Conservation (phyloP, 2,329 filamentous ascomycete genomes). For the Nectriaceae sp. region DNA sequence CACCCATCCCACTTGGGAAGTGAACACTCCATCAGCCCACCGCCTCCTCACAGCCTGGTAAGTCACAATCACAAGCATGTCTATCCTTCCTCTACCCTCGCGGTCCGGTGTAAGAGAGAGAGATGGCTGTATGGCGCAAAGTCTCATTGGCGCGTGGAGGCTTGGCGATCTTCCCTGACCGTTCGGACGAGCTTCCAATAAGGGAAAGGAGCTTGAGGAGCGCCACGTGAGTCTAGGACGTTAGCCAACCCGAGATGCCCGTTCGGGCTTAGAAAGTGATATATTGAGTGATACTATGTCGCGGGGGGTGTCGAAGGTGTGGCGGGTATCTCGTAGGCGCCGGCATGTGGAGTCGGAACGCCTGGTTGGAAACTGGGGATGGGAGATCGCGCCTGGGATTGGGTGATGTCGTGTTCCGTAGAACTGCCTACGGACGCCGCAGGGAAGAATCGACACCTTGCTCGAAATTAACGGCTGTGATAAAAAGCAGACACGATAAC, state of each 20-base stretch:
- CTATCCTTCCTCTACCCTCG: neutral
- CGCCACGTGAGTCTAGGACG: neutral
- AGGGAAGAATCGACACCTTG: too few species aligned
- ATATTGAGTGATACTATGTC: neutral
- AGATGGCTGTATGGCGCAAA: neutral
- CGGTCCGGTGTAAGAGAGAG: neutral
- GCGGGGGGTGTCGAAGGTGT: neutral
- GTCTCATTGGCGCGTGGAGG: neutral
- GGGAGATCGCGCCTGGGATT: neutral
- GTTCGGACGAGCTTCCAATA: conserved; percentile 26
- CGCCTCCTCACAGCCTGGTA: too few species aligned
- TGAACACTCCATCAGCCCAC: neutral
- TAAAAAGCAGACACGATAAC: too few species aligned
- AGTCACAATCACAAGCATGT: neutral
- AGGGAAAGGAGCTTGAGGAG: conserved; percentile 10
- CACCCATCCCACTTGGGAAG: neutral
- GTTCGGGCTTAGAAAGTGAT: neutral
- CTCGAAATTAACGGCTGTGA: too few species aligned
- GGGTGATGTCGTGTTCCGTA: too few species aligned
- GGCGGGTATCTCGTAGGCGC: neutral
- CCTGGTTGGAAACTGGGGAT: neutral
- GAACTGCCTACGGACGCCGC: too few species aligned
- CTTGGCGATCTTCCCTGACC: neutral
- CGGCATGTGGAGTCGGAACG: neutral
- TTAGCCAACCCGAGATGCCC: neutral